Conservation (phyloP, 148 eudicot genomes). For the Persicaria tinctoria region DNA sequence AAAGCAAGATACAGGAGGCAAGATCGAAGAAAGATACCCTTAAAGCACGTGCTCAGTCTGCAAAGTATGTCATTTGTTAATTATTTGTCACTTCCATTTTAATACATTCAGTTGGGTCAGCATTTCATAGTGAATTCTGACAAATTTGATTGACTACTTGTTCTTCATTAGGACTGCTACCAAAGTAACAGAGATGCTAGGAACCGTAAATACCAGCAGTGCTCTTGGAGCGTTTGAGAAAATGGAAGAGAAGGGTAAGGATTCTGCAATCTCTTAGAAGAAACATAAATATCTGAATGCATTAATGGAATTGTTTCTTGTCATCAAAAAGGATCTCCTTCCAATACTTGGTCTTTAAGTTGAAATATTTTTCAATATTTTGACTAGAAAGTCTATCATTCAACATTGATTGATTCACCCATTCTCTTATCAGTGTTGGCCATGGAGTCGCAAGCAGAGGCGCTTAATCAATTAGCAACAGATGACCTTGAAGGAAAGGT, state of each 20-base stretch:
- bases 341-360: neutral
- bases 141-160: slow-evolving; percentile 1
- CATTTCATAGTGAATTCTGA: slow-evolving; percentile 11
- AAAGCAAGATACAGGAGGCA: slow-evolving; percentile 97
- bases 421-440: slow-evolving; percentile 49
- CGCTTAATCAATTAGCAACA: slow-evolving; percentile 62
- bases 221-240: slow-evolving; percentile 97
- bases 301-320: neutral
- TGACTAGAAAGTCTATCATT: neutral
- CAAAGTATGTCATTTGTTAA: slow-evolving; percentile 49
- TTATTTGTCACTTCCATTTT: neutral
- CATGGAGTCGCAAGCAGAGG: slow-evolving; percentile 96
- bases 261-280: neutral
- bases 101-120: neutral
- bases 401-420: neutral
- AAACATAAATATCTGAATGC: neutral
- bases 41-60: slow-evolving; percentile 97
- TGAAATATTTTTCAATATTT: neutral
- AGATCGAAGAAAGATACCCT: slow-evolving; percentile 94
- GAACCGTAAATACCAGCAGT: slow-evolving; percentile 89
- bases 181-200: slow-evolving; percentile 88
- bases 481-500: slow-evolving; percentile 99
- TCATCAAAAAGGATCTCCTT: neutral
- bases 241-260: slow-evolving; percentile 95
- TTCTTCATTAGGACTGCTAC: slow-evolving; percentile 66